Conservation (phyloP, 495 filamentous ascomycete species). For the Glarea lozoyensis region DNA sequence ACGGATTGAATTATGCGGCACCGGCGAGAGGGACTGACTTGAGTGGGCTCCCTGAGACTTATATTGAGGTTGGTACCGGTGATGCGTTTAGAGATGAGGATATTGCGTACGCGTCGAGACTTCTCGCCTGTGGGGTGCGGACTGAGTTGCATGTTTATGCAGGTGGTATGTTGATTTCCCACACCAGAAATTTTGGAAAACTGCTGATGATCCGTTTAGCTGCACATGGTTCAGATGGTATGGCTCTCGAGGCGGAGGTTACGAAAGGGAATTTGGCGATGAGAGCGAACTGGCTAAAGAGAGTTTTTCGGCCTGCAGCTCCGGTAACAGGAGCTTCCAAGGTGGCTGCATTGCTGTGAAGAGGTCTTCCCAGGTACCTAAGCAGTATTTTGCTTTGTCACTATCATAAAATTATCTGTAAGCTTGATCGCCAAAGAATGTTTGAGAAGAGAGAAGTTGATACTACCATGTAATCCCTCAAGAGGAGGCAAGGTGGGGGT, state of each 20-base stretch:
- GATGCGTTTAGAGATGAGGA: conserved; percentile 30
- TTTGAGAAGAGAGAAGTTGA: no score
- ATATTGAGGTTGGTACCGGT: conserved; percentile 26
- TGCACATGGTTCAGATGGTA: conserved; percentile 4
- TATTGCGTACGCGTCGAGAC: conserved; percentile 25
- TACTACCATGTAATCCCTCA: no score
- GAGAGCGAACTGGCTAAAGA: conserved; percentile 1
- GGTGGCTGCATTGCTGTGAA: not conserved
- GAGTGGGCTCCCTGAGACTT: conserved; percentile 23
- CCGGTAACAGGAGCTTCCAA: not conserved
- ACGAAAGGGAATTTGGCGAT: not conserved
- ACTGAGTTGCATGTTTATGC: conserved; percentile 30
- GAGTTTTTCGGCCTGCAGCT: not conserved
- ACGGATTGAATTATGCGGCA: conserved; percentile 22
- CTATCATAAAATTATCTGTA: no score
- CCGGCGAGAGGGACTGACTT: conserved; percentile 26
- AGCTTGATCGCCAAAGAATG: no score
- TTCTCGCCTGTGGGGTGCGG: conserved; percentile 26
- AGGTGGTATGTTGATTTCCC: conserved; percentile 12
- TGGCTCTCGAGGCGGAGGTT: conserved; percentile 11
- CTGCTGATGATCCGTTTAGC: not conserved
- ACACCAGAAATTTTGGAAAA: not conserved
- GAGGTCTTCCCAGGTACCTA: no score
- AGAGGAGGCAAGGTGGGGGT: no score
- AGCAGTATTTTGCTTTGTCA: no score